Evolutionary conservation across 2,329 filamentous ascomycete species (phyloP).

Genomic region (Sporothrix curviconia): DNA sequence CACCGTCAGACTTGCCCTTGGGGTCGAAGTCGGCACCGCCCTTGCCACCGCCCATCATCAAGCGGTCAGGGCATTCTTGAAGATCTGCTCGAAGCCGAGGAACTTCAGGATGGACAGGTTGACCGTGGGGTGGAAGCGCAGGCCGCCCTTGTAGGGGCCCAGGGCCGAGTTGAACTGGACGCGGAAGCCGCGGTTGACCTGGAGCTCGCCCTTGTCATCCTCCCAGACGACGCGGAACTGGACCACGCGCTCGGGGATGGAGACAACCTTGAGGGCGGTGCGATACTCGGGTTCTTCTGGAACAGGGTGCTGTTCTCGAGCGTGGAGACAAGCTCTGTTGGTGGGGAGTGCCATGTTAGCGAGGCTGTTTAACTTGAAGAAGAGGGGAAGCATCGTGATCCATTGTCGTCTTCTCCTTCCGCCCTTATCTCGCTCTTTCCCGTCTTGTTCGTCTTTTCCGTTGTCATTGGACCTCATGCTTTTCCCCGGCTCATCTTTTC

Average conservation of each 20-base stretch:
- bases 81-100: slow-evolving; percentile 97
- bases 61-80: slow-evolving; percentile 97
- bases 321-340: slow-evolving; percentile 80
- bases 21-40: slow-evolving; percentile 98
- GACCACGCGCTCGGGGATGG: slow-evolving; percentile 89
- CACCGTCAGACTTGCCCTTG: slow-evolving; percentile 95
- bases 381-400: not conserved
- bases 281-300: slow-evolving; percentile 87
- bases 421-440: not conserved
- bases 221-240: slow-evolving; percentile 98
- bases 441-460: not conserved
- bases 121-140: slow-evolving; percentile 87
- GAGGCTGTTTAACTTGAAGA: not conserved
- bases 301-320: slow-evolving; percentile 93
- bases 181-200: slow-evolving; percentile 91
- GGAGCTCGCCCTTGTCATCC: slow-evolving; percentile 79
- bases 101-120: slow-evolving; percentile 85
- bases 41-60: slow-evolving; percentile 95
- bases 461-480: too few species aligned
- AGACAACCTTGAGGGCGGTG: slow-evolving; percentile 78
- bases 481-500: too few species aligned
- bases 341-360: not conserved
- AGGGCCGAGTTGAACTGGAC: slow-evolving; percentile 98
- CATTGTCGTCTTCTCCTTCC: not conserved
- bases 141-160: slow-evolving; percentile 95